These are phyloP conservation scores for Hibiscus syriacus DNA, from an alignment of 345 rosid species.

Conservation along the genomic window DNA sequence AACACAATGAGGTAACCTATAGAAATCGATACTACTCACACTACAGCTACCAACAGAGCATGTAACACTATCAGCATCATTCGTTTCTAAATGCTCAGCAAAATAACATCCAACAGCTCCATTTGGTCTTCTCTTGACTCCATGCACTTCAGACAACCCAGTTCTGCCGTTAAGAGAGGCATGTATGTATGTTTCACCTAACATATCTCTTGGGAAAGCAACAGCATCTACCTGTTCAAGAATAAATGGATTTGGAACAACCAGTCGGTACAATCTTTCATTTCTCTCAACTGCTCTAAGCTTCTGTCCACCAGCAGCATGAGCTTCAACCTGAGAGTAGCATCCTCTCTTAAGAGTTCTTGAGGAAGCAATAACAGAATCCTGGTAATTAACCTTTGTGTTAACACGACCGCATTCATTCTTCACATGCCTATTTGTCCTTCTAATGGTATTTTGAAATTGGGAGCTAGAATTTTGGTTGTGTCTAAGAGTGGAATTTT, in stretches of 20 bases:
- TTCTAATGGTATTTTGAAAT: constrained; percentile 14
- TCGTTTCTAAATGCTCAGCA: too few species aligned
- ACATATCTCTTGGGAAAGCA: constrained; percentile 29
- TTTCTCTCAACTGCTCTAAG: too few species aligned
- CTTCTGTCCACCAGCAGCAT: too few species aligned
- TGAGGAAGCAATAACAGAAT: constrained; percentile 25
- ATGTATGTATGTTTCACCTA: constrained; percentile 24
- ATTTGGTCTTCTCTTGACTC: constrained; percentile 26
- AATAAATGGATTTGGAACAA: constrained; percentile 16
- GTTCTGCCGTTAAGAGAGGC: constrained; percentile 18
- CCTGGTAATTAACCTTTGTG: constrained; percentile 23
- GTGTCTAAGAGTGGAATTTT: constrained; percentile 22
- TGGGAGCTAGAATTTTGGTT: constrained; percentile 20
- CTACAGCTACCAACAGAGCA: constrained; percentile 72
- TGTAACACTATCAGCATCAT: too few species aligned
- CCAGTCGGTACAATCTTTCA: constrained; percentile 18
- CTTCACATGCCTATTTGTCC: constrained; percentile 17
- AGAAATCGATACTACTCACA: constrained; percentile 18
- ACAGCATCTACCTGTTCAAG: too few species aligned
- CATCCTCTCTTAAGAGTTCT: constrained; percentile 31
- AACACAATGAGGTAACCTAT: constrained; percentile 13
- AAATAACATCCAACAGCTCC: constrained; percentile 24
- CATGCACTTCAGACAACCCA: constrained; percentile 25
- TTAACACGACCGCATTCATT: constrained; percentile 17
- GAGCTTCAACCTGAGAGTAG: too few species aligned